Base-by-base conservation (phyloP, 1,284 basidiomycete genomes). In the Coniferiporia sulphurascens region DNA sequence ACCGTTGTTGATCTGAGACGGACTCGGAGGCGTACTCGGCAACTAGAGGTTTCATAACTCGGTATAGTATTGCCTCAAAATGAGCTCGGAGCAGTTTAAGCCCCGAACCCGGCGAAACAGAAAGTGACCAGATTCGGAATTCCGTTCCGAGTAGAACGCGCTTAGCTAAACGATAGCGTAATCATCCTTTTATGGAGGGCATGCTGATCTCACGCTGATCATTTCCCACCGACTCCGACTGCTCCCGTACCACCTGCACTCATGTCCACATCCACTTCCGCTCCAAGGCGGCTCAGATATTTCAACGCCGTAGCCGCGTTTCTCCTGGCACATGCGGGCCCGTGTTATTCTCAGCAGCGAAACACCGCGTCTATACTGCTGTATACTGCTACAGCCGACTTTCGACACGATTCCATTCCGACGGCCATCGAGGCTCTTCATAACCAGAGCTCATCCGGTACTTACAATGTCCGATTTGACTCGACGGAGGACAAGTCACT, bases 331-430 rank as follows among this genome's bases (percentile, higher is more conserved):
- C n/a, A 10, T 19, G 48, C 36, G 17, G n/a, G 1, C 9, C 2
- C 3, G 17, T 51, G 32, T 32, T 43, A 32, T 15, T 48, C 53
- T 10, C 59, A 60, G 22, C 58, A 60, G 32, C 22, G 22, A 15
- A 19, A 38, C 13, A 64, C 72, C 13, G 62, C 74, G 21, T 71
- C 66, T 36, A 69, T 74, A 13, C 73, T 84, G n/a, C 77, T 86
- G 34, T 85, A 81, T 65, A 80, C 82, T 4, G 79, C 79, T 5
- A 84, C 82, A 0, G 65, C 68, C 43, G 76, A 74, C 15, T 86
- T 78, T 66, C 75, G 87, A 54, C 90, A 93, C 71, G 89, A 90
- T 66, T 89, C 86, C 2, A 92, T 93, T 60, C 88, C 89, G 0
- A 84, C 82, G 1, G 85, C 85, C 21, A 81, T 85, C 41, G 70